Conservation (phyloP, 257 asterid species). For the Prunella vulgaris region DNA sequence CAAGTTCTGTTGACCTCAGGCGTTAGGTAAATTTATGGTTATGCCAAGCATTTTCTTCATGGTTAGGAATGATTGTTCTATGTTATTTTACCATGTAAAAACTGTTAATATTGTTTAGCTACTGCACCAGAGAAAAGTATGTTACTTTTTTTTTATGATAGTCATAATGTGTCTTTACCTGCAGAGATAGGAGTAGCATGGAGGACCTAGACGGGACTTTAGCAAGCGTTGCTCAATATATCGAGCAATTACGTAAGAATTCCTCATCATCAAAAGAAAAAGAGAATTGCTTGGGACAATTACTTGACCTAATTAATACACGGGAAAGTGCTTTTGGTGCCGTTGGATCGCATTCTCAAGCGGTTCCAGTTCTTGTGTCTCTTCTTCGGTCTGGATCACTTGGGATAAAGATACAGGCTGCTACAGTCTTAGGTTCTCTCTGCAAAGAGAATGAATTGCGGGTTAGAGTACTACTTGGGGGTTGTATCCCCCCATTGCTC, state of each 20-base stretch:
- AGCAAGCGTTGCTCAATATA: constrained; percentile 95
- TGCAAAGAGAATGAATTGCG: constrained; percentile 95
- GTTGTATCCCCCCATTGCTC: constrained; percentile 96
- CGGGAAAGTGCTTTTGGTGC: constrained; percentile 93
- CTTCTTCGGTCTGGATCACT: constrained; percentile 94
- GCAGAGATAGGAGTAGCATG: constrained; percentile 93
- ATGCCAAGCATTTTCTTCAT: background rate
- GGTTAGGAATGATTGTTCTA: background rate
- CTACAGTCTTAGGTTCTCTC: constrained; percentile 81
- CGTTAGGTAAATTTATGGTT: background rate
- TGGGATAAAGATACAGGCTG: constrained; percentile 89
- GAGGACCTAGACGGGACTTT: constrained; percentile 97
- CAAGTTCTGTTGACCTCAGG: background rate
- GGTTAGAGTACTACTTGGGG: constrained; percentile 92
- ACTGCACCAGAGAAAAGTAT: background rate
- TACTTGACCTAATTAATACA: constrained; percentile 73
- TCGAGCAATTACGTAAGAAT: constrained; percentile 90
- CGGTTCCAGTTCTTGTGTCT: constrained; percentile 99
- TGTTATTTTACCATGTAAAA: background rate
- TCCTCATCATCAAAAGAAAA: constrained; percentile 80
- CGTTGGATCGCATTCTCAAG: constrained; percentile 98
- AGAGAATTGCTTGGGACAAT: constrained; percentile 71
- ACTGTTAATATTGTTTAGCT: background rate
- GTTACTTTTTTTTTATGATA: constrained; percentile 17
- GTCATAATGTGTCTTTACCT: constrained; percentile 14